Evolutionary conservation across 331 rosid species (phyloP).

Genomic region (Malus hybrid): DNA sequence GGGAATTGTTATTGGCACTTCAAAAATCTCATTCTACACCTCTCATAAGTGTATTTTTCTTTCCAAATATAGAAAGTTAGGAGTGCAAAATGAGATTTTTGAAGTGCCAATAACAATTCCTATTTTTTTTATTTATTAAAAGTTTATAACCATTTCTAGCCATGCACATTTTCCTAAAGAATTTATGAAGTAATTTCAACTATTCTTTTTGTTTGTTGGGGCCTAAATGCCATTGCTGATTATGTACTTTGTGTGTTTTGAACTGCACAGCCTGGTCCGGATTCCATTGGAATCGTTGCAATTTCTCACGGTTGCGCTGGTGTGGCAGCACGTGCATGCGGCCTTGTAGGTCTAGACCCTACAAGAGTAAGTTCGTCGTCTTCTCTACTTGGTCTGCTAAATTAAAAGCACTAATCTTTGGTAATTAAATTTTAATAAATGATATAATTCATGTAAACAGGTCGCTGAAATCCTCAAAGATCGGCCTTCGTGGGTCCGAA

Average conservation of each 20-base stretch:
- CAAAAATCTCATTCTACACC: too few relatives aligned
- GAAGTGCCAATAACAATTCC: too few relatives aligned
- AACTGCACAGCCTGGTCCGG: constrained; percentile 99
- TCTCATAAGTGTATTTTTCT: too few relatives aligned
- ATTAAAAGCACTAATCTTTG: neutral
- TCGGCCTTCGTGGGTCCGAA: constrained; percentile 84
- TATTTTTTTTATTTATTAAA: too few relatives aligned
- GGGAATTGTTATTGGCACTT: too few relatives aligned
- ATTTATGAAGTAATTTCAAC: neutral
- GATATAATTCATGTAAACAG: constrained; percentile 22
- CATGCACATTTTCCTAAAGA: neutral
- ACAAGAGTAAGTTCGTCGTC: constrained; percentile 60
- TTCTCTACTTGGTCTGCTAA: neutral
- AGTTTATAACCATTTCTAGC: too few relatives aligned
- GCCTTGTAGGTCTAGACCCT: constrained; percentile 97
- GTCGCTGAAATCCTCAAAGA: constrained; percentile 97
- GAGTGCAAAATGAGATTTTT: too few relatives aligned
- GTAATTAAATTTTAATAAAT: neutral
- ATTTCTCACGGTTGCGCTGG: constrained; percentile 98
- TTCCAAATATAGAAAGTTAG: too few relatives aligned
- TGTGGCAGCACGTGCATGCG: constrained; percentile 99
- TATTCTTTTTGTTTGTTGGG: neutral
- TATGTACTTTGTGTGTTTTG: neutral
- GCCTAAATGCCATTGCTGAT: neutral
- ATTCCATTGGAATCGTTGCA: constrained; percentile 99